Base-by-base conservation (phyloP, 2,329 filamentous ascomycete genomes). In the Curvularia lunata region DNA sequence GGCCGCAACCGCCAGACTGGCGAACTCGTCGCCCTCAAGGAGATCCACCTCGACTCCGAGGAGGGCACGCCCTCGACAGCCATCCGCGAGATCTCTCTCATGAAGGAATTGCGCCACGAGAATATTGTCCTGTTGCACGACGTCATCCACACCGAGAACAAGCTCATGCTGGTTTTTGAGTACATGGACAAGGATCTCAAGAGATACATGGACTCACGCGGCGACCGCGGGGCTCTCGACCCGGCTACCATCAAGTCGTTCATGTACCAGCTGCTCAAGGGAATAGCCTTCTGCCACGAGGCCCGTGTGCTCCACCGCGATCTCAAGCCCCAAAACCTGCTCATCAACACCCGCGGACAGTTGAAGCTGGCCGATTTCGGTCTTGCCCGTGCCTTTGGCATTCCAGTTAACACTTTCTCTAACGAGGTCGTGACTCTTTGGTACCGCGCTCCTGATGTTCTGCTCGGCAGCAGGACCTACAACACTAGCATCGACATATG, bases 401-500 rank as follows among this genome's bases (percentile, higher is more conserved):
- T 98, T 60, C 94, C 94, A 0, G 94, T 98, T 71, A 98, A 98
- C 75, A 98, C 94, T 18, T 98, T 98, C 79, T 96, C 91, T 51
- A 98, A 98, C 77, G 94, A 98, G 79, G 94, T 98, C 56, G 94
- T 98, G 42, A 98, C 95, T 0, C 84, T 98, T 18, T 98, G 94
- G 94, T 99, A 99, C 77, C 91, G 95, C 42, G 95, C 95, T 0
- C 95, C 95, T 0, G 95, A 99, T 71, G 95, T 99, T 46, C 85
- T 99, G 50, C 85, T 99, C 45, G 95, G 95, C 51, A 95, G 91
- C 70, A 84, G 95, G 65, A 98, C 95, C 21, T 99, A 99, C 82
- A 99, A 97, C 80, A 99, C 95, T n/a, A 96, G 92, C 79, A 98
- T 99, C 77, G 95, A 99, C 73, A 98, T 99, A 75, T 99, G 95